Evolutionary conservation across 768 basidiomycete species (phyloP).

Genomic region (Termitomyces sp.): DNA sequence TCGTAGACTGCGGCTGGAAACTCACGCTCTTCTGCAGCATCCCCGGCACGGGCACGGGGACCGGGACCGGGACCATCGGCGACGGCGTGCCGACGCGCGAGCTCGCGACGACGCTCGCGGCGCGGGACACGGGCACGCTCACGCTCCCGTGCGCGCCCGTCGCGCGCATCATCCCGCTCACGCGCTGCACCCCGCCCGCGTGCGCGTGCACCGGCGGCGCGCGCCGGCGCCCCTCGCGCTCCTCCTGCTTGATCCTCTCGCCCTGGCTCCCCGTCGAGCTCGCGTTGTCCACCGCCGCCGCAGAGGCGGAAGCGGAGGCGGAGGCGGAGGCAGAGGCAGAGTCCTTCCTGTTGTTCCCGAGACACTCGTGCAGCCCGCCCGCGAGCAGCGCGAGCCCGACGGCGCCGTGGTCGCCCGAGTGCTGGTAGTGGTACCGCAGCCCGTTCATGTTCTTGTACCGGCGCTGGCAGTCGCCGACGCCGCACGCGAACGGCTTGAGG

Average conservation of each 20-base stretch:
- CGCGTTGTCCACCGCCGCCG: background rate
- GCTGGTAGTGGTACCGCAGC: constrained; percentile 92
- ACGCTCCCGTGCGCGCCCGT: constrained; percentile 17
- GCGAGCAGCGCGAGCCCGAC: constrained; percentile 83
- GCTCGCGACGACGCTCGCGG: constrained; percentile 22
- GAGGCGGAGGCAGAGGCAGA: too few relatives aligned
- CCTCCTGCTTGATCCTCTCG: constrained; percentile 7
- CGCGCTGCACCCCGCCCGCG: background rate
- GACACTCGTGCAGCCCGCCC: constrained; percentile 54
- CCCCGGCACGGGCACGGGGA: background rate
- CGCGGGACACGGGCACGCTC: constrained; percentile 31
- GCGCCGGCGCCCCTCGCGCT: constrained; percentile 12
- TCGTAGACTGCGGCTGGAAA: background rate
- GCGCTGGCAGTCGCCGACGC: constrained; percentile 80
- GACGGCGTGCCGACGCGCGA: constrained; percentile 28
- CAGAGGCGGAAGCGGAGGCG: too few relatives aligned
- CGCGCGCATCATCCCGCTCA: constrained; percentile 1
- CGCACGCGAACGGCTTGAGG: constrained; percentile 82
- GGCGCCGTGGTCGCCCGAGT: constrained; percentile 92
- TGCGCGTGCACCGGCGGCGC: background rate
- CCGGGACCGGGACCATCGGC: background rate
- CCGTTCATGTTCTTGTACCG: constrained; percentile 99
- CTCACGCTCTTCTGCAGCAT: constrained; percentile 3
- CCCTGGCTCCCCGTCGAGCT: constrained; percentile 10
- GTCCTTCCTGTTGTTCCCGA: constrained; percentile 10